Conservation (phyloP, 768 basidiomycete genomes). For the Phlebiopsis flavidoalba region DNA sequence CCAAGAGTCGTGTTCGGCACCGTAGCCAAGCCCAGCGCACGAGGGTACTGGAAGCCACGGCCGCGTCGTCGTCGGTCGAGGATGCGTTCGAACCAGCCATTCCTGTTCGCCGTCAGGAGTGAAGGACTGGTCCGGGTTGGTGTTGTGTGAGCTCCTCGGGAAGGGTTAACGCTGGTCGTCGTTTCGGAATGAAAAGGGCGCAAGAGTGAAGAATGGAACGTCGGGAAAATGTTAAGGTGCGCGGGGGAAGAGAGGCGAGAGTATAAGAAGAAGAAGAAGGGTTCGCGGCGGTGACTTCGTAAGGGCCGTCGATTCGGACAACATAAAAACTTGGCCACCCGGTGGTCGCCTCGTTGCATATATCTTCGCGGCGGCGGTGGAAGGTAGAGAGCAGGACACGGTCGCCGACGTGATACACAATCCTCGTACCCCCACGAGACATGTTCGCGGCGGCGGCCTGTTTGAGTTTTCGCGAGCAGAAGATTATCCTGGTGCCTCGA, state of each 20-base stretch:
- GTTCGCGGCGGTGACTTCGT: constrained; percentile 10
- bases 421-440: constrained; percentile 15
- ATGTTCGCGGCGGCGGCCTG: constrained; percentile 27
- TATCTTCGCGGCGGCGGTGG: constrained; percentile 23
- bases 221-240: not conserved
- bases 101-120: constrained; percentile 11
- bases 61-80: not conserved
- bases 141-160: constrained; percentile 3
- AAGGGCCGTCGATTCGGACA: constrained; percentile 27
- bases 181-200: not conserved
- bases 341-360: constrained; percentile 15
- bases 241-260: constrained; percentile 21
- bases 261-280: constrained; percentile 15
- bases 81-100: constrained; percentile 10
- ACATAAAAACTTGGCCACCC: constrained; percentile 38
- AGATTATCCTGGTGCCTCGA: constrained; percentile 31
- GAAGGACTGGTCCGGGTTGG: not conserved
- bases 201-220: not conserved
- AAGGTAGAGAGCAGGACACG: constrained; percentile 30
- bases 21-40: not conserved
- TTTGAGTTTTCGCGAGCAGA: constrained; percentile 20
- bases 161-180: constrained; percentile 7
- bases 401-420: constrained; percentile 26
- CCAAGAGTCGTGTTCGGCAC: too few relatives aligned
- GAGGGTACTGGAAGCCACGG: not conserved